Base-by-base conservation (phyloP, 2,329 filamentous ascomycete genomes). In the Lasiodiplodia citricola region DNA sequence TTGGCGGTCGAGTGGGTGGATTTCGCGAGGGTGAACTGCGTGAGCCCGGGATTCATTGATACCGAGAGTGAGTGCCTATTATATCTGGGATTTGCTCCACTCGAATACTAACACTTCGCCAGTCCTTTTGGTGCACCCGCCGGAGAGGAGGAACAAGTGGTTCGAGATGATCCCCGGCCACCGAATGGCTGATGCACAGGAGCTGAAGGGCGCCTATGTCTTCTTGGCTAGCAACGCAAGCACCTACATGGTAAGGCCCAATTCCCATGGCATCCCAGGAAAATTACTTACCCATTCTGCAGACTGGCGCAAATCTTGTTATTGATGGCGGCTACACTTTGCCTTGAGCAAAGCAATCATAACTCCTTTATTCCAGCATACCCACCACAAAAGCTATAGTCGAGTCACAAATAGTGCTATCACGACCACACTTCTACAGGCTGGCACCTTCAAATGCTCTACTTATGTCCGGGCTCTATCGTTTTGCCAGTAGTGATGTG, bases 1-100 rank as follows among this genome's bases (percentile, higher is more conserved):
- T 65, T 75, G 63, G 70, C 67, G 18, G 70, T 73, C 25, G 73
- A 75, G 55, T 74, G 73, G 73, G 71, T 72, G 18, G 73, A 74
- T 16, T 75, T 75, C 50, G 63, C 52, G 56, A 28, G 69, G 38
- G 67, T 68, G 38, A 68, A 68, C 37, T 55, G 58, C 58, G 44
- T 68, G n/a, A 64, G 58, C 44, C 67, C 67, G 13, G 60, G 60
- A 4, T 68, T 65, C 31, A 68, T 68, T 50, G 67, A 64, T 23
- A 68, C 67, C 10, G 67, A 68, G 23, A 68, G 67, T 68, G 51
- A 56, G 67, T 65, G 2, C 10, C 8, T 41, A 1, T 5, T 62
- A 8, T 7, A 7, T 14, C 4, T 56, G 25, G 41, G 18, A 3
- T 38, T 51, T 11, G 2, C 18, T 31, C 41, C 1, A 8, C 1